phyloP scores from a whole-genome alignment of 371 early-diverging fungal genomes.

The Rhizopus microsporus region DNA sequence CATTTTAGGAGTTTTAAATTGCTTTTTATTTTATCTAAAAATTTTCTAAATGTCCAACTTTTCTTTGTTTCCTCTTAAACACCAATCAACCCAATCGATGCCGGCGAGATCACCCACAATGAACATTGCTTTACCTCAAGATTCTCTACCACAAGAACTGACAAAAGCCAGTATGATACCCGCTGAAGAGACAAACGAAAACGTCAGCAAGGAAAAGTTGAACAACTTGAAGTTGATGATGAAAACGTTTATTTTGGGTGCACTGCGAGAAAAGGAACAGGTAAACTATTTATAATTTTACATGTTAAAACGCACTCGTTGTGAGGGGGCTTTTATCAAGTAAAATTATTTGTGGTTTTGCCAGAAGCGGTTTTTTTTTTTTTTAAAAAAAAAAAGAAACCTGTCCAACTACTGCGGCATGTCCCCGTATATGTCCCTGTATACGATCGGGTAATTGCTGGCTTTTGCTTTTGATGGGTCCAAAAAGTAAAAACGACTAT shows the following conservation, averaged over 20 bases:
- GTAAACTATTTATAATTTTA: conserved; percentile 31
- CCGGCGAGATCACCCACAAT: conserved; percentile 16
- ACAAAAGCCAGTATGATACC: conserved; percentile 5
- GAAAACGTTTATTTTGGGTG: conserved; percentile 42
- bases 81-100: conserved; percentile 1
- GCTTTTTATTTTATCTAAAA: no score
- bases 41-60: no score
- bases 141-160: background rate
- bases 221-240: conserved; percentile 47
- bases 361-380: conserved; percentile 10
- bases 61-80: no score
- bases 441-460: conserved; percentile 39
- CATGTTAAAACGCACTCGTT: conserved; percentile 11
- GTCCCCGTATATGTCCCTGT: conserved; percentile 29
- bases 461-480: conserved; percentile 28
- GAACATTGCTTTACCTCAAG: conserved; percentile 6
- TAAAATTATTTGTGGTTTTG: conserved; percentile 12
- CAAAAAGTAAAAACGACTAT: conserved; percentile 18
- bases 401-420: conserved; percentile 32
- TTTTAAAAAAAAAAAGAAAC: conserved; percentile 8
- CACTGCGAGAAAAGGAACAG: conserved; percentile 48
- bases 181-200: conserved; percentile 30
- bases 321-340: background rate
- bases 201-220: conserved; percentile 36
- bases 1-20: no score